Evolutionary conservation across 2,329 filamentous ascomycete genomes (phyloP), one percentile per base, ranked within the genome.

Genomic region (Septoria petroselini): DNA sequence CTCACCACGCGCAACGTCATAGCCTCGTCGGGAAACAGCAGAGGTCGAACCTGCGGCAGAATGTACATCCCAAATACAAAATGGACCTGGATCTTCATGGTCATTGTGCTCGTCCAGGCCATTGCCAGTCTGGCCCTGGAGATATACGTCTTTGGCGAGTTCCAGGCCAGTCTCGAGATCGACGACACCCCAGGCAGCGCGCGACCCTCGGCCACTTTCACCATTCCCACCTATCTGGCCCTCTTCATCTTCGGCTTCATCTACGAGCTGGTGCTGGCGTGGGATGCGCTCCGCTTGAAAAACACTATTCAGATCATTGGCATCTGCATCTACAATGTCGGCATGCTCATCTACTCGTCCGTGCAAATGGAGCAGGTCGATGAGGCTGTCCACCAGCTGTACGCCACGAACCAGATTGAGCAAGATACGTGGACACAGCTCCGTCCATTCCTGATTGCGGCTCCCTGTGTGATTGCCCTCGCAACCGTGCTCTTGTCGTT

Each of bases 291-390:
- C 51, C 84, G 90, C 56, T 77, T 91, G 66, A 96, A 96, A 71
- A 98, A 98, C 73, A 98, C 93, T 8, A 98, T 98, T 76, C 93
- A 98, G 70, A 80, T 97, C 68, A 97, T 98, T 61, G 93, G 93
- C 37, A 79, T 98, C 23, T 95, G 91, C 72, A 74, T 94, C 50
- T 93, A 93, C 73, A 97, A 98, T 70, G 71, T 93, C 25, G 91
- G 89, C 33, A 82, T 98, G 60, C 79, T 97, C 65, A 83, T 97
- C 56, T 98, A 98, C 67, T 90, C 91, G 3, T 84, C 87, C 25
- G 89, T 97, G 50, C 91, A 98, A 70, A 86, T 91, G 62, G 86
- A 94, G 59, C 91, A 97, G 72, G 94, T 97, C 63, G 72, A 82
- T 41, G 81, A 84, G 35, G 90, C 91, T 5, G 80, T 95, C 43